These are phyloP conservation scores for Tilletia horrida DNA, from an alignment of 1,284 basidiomycete species.

Conservation along the genomic window DNA sequence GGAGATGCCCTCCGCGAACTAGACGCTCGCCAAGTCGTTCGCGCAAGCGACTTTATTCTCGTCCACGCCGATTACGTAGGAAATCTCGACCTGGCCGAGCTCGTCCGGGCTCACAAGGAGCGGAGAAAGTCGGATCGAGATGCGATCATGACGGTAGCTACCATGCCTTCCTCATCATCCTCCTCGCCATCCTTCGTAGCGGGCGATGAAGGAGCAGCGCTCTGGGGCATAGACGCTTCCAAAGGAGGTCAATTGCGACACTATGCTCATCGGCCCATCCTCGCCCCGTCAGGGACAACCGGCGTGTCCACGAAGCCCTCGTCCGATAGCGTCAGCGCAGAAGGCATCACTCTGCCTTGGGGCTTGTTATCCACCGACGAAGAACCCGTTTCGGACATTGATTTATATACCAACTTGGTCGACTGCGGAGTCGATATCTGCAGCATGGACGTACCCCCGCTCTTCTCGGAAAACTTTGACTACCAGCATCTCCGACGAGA, in stretches of 20 bases:
- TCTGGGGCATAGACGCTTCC: background rate
- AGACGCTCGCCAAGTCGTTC: constrained; percentile 74
- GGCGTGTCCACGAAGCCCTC: constrained; percentile 28
- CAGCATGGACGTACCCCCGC: constrained; percentile 84
- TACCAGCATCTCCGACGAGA: constrained; percentile 86
- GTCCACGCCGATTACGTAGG: constrained; percentile 86
- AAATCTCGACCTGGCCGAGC: constrained; percentile 83
- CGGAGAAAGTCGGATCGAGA: constrained; percentile 82
- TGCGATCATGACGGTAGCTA: constrained; percentile 76
- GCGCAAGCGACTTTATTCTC: constrained; percentile 74
- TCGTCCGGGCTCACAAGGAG: constrained; percentile 83
- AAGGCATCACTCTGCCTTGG: constrained; percentile 48
- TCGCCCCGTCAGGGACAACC: constrained; percentile 2
- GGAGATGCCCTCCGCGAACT: constrained; percentile 96
- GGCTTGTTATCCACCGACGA: constrained; percentile 62
- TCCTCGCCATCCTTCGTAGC: constrained; percentile 18
- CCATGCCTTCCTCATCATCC: constrained; percentile 29
- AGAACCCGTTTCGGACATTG: constrained; percentile 61
- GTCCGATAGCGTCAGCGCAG: background rate
- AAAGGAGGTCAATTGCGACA: constrained; percentile 3
- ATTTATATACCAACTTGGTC: constrained; percentile 79
- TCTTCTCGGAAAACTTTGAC: constrained; percentile 99
- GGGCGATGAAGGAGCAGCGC: constrained; percentile 1
- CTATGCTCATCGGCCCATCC: constrained; percentile 36
- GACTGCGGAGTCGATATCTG: constrained; percentile 65